Base-by-base conservation (phyloP, 2,329 filamentous ascomycete species). In the Ophiosphaerella narmari region DNA sequence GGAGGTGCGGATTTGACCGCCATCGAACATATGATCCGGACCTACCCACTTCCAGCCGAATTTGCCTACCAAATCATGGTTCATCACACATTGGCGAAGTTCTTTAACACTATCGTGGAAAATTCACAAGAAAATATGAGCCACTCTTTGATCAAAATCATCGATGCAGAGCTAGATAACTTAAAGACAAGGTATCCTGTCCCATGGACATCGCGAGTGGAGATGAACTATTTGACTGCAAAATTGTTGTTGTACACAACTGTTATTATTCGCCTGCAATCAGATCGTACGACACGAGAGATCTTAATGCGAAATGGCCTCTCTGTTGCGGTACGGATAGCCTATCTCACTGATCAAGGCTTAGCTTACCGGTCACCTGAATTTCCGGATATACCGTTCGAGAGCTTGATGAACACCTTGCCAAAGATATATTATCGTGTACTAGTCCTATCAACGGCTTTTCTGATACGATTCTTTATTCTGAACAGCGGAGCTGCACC, bases 31-130 rank as follows among this genome's bases (percentile, higher is more conserved):
- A 62, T 56, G 43, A 43, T 60, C 23, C 59, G 56, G 29, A 48
- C 50, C 16, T 50, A 55, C 29, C 52, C 60, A 4, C 37, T 63
- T 1, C 51, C 55, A 26, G 42, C 42, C 12, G 62, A 65, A 33
- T 63, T 63, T 42, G 50, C 52, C 11, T 62, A 59, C 29, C 55
- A 63, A 24, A 44, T 63, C 24, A 60, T 60, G 59, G 55, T 63
- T 5, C 55, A 62, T 12, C 60, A 60, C 34, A 61, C 53, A 9
- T 39, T 63, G n/a, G 56, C 60, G 1, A 60, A 56, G 14, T 63
- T 52, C 47, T 60, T 57, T 13, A 63, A 48, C 16, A 40, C 60
- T 7, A 52, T 65, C 5, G 40, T 55, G n/a, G 52, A 63, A 14
- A 59, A 56, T 24, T 47, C 50, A 12, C 49, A 56, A 45, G 53